Conservation (phyloP, 2,329 filamentous ascomycete species). For the Pseudogymnoascus sp. region DNA sequence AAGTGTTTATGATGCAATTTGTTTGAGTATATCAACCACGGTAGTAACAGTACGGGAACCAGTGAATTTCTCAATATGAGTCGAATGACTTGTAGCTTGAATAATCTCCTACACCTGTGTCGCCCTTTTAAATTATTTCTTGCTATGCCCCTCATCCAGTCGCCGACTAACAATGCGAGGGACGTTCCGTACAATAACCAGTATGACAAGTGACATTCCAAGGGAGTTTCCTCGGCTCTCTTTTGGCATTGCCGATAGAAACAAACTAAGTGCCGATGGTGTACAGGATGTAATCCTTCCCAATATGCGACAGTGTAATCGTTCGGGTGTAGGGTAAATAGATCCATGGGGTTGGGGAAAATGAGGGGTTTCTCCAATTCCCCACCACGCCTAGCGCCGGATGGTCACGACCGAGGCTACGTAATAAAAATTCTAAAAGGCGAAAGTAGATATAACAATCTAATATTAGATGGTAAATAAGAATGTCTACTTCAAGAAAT, state of each 20-base stretch:
- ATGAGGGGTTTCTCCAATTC: neutral
- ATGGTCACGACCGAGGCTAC: neutral
- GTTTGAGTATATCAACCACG: neutral
- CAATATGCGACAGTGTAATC: neutral
- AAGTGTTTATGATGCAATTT: slow-evolving; percentile 15
- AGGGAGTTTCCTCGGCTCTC: neutral
- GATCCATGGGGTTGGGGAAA: neutral
- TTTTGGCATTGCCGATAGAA: neutral
- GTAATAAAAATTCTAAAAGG: neutral
- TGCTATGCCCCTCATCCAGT: neutral
- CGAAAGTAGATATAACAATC: neutral
- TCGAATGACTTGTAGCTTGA: neutral
- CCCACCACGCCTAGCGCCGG: neutral
- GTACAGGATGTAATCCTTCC: neutral
- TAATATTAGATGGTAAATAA: neutral
- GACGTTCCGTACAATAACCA: neutral
- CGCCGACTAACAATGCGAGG: neutral
- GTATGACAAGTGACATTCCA: no score
- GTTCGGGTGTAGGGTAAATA: neutral
- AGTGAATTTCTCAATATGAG: neutral
- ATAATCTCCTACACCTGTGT: neutral
- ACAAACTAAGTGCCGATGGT: neutral
- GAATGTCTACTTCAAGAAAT: neutral
- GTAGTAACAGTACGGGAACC: neutral
- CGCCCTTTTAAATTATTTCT: no score